Evolutionary conservation across 257 asterid species (phyloP), one percentile per base, ranked within the genome.

Genomic region (Echites panduratus): DNA sequence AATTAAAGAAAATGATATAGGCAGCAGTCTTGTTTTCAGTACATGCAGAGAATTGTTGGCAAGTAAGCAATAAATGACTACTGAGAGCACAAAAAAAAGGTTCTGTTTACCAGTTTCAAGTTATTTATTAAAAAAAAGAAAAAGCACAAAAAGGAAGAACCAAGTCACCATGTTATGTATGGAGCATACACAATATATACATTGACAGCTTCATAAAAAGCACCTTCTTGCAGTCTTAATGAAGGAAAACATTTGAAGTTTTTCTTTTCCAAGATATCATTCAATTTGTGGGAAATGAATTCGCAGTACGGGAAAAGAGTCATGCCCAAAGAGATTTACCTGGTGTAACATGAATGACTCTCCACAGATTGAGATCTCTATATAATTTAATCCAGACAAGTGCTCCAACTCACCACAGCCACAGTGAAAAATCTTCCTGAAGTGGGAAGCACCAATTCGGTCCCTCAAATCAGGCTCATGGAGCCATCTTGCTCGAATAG

Each of bases 311-410:
- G 24, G 12, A 12, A 6, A 2, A 20, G 29, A 24, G 35, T 52
- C 35, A 43, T 41, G 66, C 64, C 29, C 52, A 35, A 75, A 70
- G 53, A 58, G 66, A 74, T 80, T 77, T 87, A 93, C 98, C 85
- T 93, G 99, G 84, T 94, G 98, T 85, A 94, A 78, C 99, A 94
- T 94, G 86, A 91, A 94, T 43, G 99, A 94, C 84, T 94, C 99
- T 62, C 99, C 99, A 76, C 85, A 87, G 53, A 94, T 85, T 68
- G 92, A 85, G 79, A 94, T 82, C 76, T 89, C 99, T 54, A 94
- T 83, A 54, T 76, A 94, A 62, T 82, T 87, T 80, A 80, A 70
- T 70, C 89, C 90, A 56, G 75, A 79, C 78, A 88, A 66, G 79
- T 67, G 89, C 86, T 88, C 93, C 88, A 94, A 48, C 71, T 86